Percentiles rank a stretch among this genome's conserved stretches.
Conservation (phyloP, 257 asterid genomes). For the Nicotiana knightiana region DNA sequence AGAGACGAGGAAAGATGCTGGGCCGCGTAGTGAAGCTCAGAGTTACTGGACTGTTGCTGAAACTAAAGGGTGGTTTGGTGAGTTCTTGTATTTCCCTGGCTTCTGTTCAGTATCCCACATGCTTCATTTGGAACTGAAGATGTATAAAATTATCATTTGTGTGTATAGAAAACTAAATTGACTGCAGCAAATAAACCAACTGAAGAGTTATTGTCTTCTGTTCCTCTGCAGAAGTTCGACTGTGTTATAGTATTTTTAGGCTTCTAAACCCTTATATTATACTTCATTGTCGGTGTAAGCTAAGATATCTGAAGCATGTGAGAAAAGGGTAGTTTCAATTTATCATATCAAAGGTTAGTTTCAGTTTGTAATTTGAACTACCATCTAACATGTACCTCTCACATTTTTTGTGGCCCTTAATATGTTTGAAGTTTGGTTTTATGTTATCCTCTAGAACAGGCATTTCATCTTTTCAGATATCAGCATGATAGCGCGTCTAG, state of each 20-base stretch:
- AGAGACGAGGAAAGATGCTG: conserved; percentile 92
- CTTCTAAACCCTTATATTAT: not conserved
- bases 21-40: conserved; percentile 95
- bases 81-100: conserved; percentile 19
- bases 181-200: not conserved
- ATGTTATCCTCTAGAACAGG: not conserved
- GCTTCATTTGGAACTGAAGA: not conserved
- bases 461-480: not conserved
- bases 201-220: not conserved
- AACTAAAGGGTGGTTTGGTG: conserved; percentile 90
- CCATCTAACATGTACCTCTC: not conserved
- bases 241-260: not conserved
- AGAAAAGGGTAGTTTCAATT: not conserved
- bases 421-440: not conserved
- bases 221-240: not conserved
- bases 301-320: not conserved
- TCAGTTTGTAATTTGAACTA: not conserved
- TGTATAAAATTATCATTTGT: not conserved
- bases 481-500: not conserved
- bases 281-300: not conserved
- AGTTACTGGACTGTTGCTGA: conserved; percentile 95
- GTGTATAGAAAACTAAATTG: not conserved
- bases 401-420: not conserved
- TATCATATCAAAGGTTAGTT: not conserved
- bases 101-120: not conserved